Evolutionary conservation across 495 filamentous ascomycete species (phyloP).

Genomic region (Daldinia caldariorum): DNA sequence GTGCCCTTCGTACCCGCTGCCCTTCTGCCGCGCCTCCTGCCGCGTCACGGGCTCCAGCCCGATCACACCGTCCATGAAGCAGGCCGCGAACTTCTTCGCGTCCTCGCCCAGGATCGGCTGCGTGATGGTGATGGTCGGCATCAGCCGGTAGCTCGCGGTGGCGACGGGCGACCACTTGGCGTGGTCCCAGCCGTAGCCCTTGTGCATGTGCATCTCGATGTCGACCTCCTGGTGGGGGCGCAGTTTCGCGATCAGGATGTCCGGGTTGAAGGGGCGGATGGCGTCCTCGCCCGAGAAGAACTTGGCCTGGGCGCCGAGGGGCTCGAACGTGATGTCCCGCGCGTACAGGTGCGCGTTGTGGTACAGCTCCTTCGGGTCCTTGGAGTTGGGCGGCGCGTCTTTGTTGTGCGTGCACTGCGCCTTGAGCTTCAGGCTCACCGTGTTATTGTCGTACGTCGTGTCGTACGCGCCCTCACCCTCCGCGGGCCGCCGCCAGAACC

Average conservation of each 20-base stretch:
- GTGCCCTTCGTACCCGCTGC: conserved; percentile 76
- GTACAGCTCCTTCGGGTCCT: conserved; percentile 84
- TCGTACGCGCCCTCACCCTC: conserved; percentile 48
- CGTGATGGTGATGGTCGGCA: conserved; percentile 85
- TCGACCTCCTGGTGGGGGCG: conserved; percentile 89
- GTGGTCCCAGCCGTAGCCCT: conserved; percentile 94
- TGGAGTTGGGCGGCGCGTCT: conserved; percentile 72
- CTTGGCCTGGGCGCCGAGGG: conserved; percentile 75
- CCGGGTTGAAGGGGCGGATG: conserved; percentile 82
- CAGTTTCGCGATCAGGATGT: conserved; percentile 94
- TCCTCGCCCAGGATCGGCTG: conserved; percentile 85
- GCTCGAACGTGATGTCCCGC: conserved; percentile 75
- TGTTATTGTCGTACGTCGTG: conserved; percentile 78
- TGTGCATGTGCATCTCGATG: conserved; percentile 86
- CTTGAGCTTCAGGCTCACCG: conserved; percentile 74
- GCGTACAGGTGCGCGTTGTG: conserved; percentile 89
- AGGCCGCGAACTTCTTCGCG: conserved; percentile 87
- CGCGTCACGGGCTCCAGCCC: conserved; percentile 75
- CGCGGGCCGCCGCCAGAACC: conserved; percentile 71
- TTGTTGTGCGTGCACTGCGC: conserved; percentile 80
- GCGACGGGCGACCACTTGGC: conserved; percentile 98
- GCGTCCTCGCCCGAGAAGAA: conserved; percentile 72
- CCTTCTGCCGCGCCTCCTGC: conserved; percentile 68
- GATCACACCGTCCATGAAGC: conserved; percentile 92
- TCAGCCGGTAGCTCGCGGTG: conserved; percentile 87